These are phyloP conservation scores for Colletotrichum karsti DNA, from an alignment of 2,329 filamentous ascomycete species.

Conservation along the genomic window DNA sequence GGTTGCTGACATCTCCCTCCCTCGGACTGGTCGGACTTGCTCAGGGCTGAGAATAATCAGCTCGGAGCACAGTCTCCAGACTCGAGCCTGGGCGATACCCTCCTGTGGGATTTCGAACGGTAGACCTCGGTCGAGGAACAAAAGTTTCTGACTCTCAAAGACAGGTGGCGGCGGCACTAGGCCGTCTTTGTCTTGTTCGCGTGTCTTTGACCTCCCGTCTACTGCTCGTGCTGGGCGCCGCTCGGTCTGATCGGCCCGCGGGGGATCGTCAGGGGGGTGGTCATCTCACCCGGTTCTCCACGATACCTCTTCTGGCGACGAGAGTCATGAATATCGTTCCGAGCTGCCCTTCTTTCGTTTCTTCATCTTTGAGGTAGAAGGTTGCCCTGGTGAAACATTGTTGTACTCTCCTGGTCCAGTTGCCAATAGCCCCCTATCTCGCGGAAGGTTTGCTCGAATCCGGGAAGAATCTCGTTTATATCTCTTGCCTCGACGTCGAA, in stretches of 20 bases:
- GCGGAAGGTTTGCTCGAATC: constrained; percentile 12
- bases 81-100: background rate
- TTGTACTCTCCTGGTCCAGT: constrained; percentile 9
- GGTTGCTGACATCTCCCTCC: background rate
- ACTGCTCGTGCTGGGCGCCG: background rate
- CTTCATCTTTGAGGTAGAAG: background rate
- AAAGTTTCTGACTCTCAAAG: background rate
- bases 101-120: background rate
- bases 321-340: background rate
- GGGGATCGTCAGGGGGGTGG: background rate
- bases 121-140: background rate
- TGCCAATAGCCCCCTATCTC: constrained; percentile 23
- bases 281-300: background rate
- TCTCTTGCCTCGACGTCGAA: constrained; percentile 7
- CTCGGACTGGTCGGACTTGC: background rate
- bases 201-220: constrained; percentile 4
- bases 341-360: background rate
- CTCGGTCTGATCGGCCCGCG: background rate
- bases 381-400: background rate
- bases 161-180: background rate
- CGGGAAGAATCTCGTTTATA: constrained; percentile 11
- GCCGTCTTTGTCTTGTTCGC: background rate
- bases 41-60: background rate
- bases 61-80: background rate
- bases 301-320: background rate